Percentiles rank a stretch among this genome's conserved stretches.
Conservation (phyloP, 2,329 filamentous ascomycete genomes). For the Fusarium sp. region DNA sequence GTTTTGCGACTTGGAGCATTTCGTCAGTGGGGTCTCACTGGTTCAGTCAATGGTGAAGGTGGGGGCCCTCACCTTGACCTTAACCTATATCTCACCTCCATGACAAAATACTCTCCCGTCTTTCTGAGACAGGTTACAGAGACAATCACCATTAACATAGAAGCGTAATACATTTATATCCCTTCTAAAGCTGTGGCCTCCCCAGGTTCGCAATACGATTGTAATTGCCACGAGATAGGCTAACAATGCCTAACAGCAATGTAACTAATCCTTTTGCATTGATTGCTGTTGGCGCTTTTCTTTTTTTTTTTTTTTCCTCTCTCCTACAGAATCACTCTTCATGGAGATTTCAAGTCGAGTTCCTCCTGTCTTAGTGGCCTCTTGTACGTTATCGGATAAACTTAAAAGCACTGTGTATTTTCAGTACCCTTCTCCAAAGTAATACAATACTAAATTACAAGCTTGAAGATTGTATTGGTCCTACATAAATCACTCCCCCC, state of each 20-base stretch:
- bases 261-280: not conserved
- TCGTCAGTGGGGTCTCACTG: slow-evolving; percentile 45
- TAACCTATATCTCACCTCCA: not conserved
- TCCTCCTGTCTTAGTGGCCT: too few relatives aligned
- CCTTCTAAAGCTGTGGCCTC: not conserved
- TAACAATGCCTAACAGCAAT: not conserved
- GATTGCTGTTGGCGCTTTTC: not conserved
- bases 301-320: too few relatives aligned
- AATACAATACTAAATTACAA: too few relatives aligned
- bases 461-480: too few relatives aligned
- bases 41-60: slow-evolving; percentile 41
- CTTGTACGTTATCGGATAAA: not conserved
- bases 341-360: not conserved
- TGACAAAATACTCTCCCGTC: not conserved
- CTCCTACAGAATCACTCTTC: not conserved
- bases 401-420: not conserved
- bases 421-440: not conserved
- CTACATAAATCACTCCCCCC: not conserved
- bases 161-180: not conserved
- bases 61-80: slow-evolving; percentile 36
- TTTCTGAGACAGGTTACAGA: not conserved
- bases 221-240: not conserved
- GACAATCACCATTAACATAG: not conserved
- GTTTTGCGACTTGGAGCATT: slow-evolving; percentile 45
- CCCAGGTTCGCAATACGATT: not conserved